Conservation (phyloP, 2,329 filamentous ascomycete genomes). For the Coniochaeta hoffmannii region DNA sequence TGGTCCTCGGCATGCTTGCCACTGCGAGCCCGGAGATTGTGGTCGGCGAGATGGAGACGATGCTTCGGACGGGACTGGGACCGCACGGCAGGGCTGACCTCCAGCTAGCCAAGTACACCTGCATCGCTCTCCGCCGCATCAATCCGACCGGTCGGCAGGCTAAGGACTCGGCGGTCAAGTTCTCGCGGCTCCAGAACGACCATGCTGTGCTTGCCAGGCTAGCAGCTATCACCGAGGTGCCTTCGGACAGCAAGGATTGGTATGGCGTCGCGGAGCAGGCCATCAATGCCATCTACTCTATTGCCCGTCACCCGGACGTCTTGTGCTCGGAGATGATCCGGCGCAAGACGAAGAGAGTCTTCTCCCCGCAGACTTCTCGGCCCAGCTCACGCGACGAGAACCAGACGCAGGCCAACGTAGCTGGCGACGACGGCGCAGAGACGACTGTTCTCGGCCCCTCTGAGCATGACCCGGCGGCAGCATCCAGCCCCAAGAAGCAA, state of each 20-base stretch:
- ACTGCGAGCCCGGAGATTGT: slow-evolving; percentile 89
- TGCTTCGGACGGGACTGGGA: slow-evolving; percentile 84
- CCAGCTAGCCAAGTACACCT: slow-evolving; percentile 88
- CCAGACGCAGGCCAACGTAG: slow-evolving; percentile 16
- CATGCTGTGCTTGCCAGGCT: slow-evolving; percentile 79
- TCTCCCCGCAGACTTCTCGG: slow-evolving; percentile 37
- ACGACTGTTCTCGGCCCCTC: slow-evolving; percentile 13
- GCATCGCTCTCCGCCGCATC: slow-evolving; percentile 85
- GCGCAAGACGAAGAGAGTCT: slow-evolving; percentile 79
- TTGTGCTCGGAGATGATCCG: slow-evolving; percentile 87
- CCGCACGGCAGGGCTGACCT: slow-evolving; percentile 73
- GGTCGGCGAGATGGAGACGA: slow-evolving; percentile 89
- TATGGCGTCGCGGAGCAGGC: slow-evolving; percentile 94
- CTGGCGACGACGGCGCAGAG: slow-evolving; percentile 12
- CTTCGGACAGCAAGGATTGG: slow-evolving; percentile 91
- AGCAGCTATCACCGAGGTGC: slow-evolving; percentile 76
- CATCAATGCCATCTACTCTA: slow-evolving; percentile 86
- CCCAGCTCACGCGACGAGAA: slow-evolving; percentile 37
- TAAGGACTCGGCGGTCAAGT: slow-evolving; percentile 61
- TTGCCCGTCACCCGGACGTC: slow-evolving; percentile 89
- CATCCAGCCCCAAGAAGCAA: slow-evolving; percentile 27
- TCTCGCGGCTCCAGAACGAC: slow-evolving; percentile 80
- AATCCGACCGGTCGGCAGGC: slow-evolving; percentile 75
- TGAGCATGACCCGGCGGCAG: slow-evolving; percentile 19
- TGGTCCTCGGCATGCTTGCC: slow-evolving; percentile 93